These are phyloP conservation scores for Sporothrix humicola DNA, from an alignment of 2,329 filamentous ascomycete genomes.

Conservation along the genomic window DNA sequence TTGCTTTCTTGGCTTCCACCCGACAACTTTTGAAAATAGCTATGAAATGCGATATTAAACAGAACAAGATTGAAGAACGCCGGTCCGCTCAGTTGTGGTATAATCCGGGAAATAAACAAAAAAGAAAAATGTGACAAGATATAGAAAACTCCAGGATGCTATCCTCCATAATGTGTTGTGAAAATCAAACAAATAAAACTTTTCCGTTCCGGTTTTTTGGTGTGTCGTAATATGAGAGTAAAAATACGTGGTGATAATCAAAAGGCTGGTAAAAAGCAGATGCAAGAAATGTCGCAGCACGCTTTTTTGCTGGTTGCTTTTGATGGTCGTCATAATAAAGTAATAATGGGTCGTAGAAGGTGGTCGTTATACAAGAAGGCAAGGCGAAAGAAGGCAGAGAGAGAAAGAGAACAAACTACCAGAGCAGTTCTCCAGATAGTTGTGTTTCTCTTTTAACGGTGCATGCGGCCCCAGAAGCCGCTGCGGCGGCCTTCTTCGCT, in stretches of 20 bases:
- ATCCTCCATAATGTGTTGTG: not conserved
- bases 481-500: constrained; percentile 33
- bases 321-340: not conserved
- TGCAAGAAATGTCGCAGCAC: not conserved
- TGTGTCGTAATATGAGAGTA: not conserved
- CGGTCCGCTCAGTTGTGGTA: constrained; percentile 28
- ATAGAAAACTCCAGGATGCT: constrained; percentile 11
- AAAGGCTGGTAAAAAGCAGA: constrained; percentile 11
- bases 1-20: constrained; percentile 17
- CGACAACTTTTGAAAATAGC: not conserved
- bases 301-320: not conserved
- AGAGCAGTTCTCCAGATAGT: not conserved
- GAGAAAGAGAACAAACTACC: not conserved
- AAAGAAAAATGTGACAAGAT: not conserved
- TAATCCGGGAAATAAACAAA: constrained; percentile 2
- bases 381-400: constrained; percentile 3
- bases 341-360: not conserved
- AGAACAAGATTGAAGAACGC: constrained; percentile 13
- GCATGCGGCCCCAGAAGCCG: constrained; percentile 51
- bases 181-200: constrained; percentile 19
- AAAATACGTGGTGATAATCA: not conserved
- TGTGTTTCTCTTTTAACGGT: constrained; percentile 40
- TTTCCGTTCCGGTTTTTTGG: not conserved
- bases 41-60: constrained; percentile 8
- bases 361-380: constrained; percentile 20